These are phyloP conservation scores for Alnus glutinosa DNA, from an alignment of 306 rosid genomes.

Conservation along the genomic window DNA sequence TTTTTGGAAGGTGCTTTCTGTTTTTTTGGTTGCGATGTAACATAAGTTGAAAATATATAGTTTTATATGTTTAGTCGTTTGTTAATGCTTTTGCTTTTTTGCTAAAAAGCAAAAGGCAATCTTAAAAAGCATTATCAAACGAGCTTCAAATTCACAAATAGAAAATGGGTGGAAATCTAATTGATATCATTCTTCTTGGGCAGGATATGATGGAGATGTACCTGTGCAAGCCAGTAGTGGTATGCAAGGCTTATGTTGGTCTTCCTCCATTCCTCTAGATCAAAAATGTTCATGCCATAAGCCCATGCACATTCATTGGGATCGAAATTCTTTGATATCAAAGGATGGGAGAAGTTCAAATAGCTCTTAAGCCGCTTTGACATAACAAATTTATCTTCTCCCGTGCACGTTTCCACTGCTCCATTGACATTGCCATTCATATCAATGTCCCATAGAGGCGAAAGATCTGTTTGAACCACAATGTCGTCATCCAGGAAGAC, in stretches of 20 bases:
- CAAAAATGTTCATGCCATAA: slow-evolving; percentile 97
- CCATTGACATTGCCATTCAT: slow-evolving; percentile 96
- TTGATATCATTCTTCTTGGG: background rate
- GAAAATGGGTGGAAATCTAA: background rate
- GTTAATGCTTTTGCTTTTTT: too few species aligned
- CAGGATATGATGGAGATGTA: slow-evolving; percentile 22
- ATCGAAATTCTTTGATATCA: slow-evolving; percentile 56
- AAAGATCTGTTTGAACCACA: slow-evolving; percentile 95
- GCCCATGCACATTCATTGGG: slow-evolving; percentile 98
- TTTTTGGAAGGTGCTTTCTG: too few species aligned
- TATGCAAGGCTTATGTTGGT: slow-evolving; percentile 89
- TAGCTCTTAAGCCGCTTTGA: slow-evolving; percentile 87
- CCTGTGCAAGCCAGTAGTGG: slow-evolving; percentile 92
- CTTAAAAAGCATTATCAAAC: too few species aligned
- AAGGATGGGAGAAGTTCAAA: slow-evolving; percentile 95
- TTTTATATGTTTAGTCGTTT: too few species aligned
- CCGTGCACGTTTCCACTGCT: slow-evolving; percentile 91
- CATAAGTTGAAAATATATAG: too few species aligned
- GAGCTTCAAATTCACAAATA: too few species aligned
- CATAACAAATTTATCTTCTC: slow-evolving; percentile 97
- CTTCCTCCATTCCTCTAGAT: slow-evolving; percentile 93
- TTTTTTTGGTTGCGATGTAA: too few species aligned
- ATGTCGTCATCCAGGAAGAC: slow-evolving; percentile 95
- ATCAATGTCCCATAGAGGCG: slow-evolving; percentile 95
- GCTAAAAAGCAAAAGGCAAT: too few species aligned